Evolutionary conservation across 1,284 basidiomycete species (phyloP), one percentile per base, ranked within the genome.

Genomic region (Polyporus tsugae): DNA sequence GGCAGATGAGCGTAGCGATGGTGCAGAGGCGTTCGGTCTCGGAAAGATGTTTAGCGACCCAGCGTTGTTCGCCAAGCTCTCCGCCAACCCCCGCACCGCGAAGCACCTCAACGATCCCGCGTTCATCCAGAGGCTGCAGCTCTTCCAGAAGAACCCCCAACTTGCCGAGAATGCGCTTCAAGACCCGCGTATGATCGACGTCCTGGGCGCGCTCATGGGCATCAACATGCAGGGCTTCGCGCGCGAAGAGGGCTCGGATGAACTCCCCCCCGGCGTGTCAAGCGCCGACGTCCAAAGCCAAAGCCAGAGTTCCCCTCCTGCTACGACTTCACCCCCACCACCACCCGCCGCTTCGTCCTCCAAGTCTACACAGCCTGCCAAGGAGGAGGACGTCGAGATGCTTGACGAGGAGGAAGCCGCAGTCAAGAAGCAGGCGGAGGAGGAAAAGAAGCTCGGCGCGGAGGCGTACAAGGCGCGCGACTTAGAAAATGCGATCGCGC

Each of bases 131-230:
- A 93, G 92, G 87, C 80, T 93, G 39, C 83, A 87, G 79, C 71
- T 85, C 75, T 84, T 91, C 68, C 89, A 93, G 77, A 81, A 85
- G 75, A 89, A 92, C 73, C 91, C 92, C 33, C 78, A 76, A 63
- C 79, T 92, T 60, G 90, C 89, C 19, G 83, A 88, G 64, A 71
- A 60, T 68, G 70, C 78, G 81, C 85, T 74, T 81, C 89, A 74
- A 62, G 96, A 99, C 81, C 91, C 96, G 44, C 89, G 97, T 69
- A 97, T 98, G 95, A 94, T 98, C 81, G 91, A 93, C 75, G 96
- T 96, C 25, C 86, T 98, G 69, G 97, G 97, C 71, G 97, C 91
- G 11, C 86, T 96, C 69, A 96, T 98, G 94, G 96, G 96, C 60
- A 88, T 99, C 74, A 96, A 99, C 80, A 88, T 99, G 79, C 91